These are phyloP conservation scores for Bremia lactucae DNA, from an alignment of 352 stramenopile species.

Conservation along the genomic window DNA sequence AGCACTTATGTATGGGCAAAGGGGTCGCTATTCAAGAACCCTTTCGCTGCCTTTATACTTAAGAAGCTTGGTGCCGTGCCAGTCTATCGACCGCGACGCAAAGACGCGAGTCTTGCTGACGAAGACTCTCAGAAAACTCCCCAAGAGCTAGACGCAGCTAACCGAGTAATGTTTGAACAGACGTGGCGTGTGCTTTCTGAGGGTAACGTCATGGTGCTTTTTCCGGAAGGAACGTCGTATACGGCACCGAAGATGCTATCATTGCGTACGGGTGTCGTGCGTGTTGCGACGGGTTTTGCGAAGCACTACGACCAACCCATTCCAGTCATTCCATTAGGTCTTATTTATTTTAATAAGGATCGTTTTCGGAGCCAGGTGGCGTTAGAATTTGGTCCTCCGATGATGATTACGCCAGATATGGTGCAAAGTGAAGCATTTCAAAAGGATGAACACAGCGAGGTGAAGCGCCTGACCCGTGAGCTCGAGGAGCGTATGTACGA, in stretches of 20 bases:
- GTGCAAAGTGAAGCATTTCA: conserved; percentile 32
- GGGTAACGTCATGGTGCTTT: conserved; percentile 68
- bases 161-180: conserved; percentile 63
- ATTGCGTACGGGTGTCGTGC: conserved; percentile 61
- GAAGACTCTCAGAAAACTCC: conserved; percentile 51
- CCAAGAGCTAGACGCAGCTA: conserved; percentile 49
- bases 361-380: conserved; percentile 64
- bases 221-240: conserved; percentile 74
- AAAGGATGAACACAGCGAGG: conserved; percentile 30
- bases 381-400: conserved; percentile 57
- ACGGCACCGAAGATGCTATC: conserved; percentile 69
- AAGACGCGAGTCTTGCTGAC: conserved; percentile 37
- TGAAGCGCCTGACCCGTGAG: conserved; percentile 35
- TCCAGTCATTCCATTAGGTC: conserved; percentile 52
- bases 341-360: conserved; percentile 82
- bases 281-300: conserved; percentile 57
- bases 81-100: conserved; percentile 49
- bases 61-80: conserved; percentile 46
- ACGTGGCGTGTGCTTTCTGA: conserved; percentile 48
- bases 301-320: conserved; percentile 61
- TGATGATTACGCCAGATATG: conserved; percentile 37
- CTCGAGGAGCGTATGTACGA: conserved; percentile 35
- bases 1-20: conserved; percentile 68
- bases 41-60: conserved; percentile 28
- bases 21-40: conserved; percentile 63